phyloP scores from a whole-genome alignment of 108 stramenopile genomes.

The Skeletonema potamos region DNA sequence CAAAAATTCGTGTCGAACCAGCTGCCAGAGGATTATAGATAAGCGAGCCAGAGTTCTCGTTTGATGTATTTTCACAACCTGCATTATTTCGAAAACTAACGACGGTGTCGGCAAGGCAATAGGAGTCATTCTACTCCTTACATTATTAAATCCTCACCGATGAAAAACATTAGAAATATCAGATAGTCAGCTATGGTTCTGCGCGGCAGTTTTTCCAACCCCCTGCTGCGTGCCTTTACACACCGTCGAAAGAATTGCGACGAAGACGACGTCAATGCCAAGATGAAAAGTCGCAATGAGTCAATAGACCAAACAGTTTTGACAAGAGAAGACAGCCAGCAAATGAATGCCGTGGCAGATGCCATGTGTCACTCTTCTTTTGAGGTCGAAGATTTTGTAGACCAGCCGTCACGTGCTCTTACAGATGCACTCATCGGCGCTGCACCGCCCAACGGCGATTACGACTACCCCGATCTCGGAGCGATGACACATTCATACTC shows the following conservation, averaged over 20 bases:
- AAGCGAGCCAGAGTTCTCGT: no score
- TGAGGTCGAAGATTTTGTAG: neutral
- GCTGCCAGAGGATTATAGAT: no score
- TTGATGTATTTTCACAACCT: no score
- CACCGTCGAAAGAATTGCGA: slow-evolving; percentile 4
- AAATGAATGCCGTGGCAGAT: slow-evolving; percentile 2
- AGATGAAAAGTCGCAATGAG: slow-evolving; percentile 12
- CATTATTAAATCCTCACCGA: no score
- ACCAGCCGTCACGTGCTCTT: neutral
- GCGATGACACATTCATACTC: neutral
- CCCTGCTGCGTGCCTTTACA: neutral
- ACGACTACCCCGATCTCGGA: neutral
- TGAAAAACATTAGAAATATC: neutral
- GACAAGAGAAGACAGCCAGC: slow-evolving; percentile 19
- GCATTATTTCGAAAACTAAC: no score
- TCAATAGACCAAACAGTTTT: slow-evolving; percentile 31
- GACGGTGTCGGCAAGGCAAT: no score
- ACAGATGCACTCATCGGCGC: neutral
- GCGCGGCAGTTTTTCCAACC: slow-evolving; percentile 9
- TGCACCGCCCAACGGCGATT: neutral
- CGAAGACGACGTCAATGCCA: neutral
- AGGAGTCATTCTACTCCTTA: no score
- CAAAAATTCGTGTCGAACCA: no score
- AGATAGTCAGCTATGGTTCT: neutral
- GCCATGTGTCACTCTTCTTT: neutral